A percentile compares a stretch with the other conserved stretches of the same genome.
These are phyloP conservation scores for Mucor irregularis DNA, from an alignment of 371 early-diverging fungal genomes.

Conservation along the genomic window DNA sequence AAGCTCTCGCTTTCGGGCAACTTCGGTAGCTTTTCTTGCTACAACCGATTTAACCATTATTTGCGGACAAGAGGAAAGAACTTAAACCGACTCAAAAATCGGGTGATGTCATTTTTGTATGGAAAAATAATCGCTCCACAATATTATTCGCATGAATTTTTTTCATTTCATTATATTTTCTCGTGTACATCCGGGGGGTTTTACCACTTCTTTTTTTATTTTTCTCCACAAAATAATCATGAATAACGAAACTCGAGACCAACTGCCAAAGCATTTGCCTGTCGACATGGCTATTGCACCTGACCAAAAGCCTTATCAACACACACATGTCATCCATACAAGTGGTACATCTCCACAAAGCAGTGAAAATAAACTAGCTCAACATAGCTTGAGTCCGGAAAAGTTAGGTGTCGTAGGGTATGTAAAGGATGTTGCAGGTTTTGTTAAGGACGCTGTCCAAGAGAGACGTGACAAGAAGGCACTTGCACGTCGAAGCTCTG, in stretches of 20 bases:
- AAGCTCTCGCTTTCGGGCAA: not conserved
- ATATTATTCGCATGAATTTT: not conserved
- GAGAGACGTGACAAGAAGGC: conserved; percentile 20
- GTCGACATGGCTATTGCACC: conserved; percentile 45
- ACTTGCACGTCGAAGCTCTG: conserved; percentile 19
- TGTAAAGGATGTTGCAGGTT: conserved; percentile 51
- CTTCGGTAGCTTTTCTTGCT: not conserved
- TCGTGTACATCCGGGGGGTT: too few relatives aligned
- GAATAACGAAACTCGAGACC: not conserved
- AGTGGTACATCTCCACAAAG: conserved; percentile 7
- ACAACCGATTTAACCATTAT: not conserved
- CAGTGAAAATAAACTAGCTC: conserved; percentile 17
- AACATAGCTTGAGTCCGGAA: conserved; percentile 47
- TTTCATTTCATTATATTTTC: not conserved
- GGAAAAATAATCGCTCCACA: not conserved
- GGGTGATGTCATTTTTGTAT: not conserved
- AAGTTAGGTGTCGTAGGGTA: conserved; percentile 49
- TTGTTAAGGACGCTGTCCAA: conserved; percentile 44
- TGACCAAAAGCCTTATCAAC: conserved; percentile 30
- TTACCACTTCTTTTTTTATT: too few relatives aligned
- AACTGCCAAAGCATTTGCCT: conserved; percentile 35
- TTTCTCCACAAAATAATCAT: not conserved
- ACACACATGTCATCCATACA: conserved; percentile 24
- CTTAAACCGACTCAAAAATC: too few relatives aligned
- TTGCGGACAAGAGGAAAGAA: too few relatives aligned